Evolutionary conservation across 768 basidiomycete species (phyloP), one percentile per base, ranked within the genome.

Genomic region (Amanita pseudoporphyria): DNA sequence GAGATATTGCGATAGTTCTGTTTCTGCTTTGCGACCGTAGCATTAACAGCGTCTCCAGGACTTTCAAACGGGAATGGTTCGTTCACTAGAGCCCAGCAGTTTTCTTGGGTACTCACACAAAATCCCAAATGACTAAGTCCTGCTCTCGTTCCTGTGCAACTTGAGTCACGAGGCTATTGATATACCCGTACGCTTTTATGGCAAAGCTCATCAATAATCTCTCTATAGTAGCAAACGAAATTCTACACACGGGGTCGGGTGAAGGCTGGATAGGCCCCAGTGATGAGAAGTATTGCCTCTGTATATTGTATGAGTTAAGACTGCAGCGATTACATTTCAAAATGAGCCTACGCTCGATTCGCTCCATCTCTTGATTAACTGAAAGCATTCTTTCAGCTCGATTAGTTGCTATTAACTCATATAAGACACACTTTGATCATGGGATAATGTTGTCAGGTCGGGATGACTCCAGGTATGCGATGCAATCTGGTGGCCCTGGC

Each of bases 11-110:
- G 56, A 47, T 70, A 72, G 16, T 52, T 41, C 4, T 49, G 45
- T 37, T 68, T 63, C 37, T 66, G 66, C 37, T 63, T 54, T 0
- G 54, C 51, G 2, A 60, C 59, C 1, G 64, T 54, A 18, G 56
- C 57, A 13, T 67, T 66, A n/a, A 55, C 30, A 12, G 69, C 67
- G 55, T 73, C 72, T 1, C 63, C 67, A 10, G 70, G 67, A 50
- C 71, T 73, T 21, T 13, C 1, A n/a, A n/a, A n/a, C n/a, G n/a
- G n/a, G n/a, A n/a, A n/a, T n/a, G 6, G 22, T 3, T 18, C 13
- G 26, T 19, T 10, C 6, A 28, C 14, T 7, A 24, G 41, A 9
- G n/a, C 43, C 28, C 12, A 31, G 28, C 14, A 1, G 7, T 9
- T 9, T 21, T 12, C 16, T 26, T 7, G 35, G 18, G 16, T 32